Base-by-base conservation (phyloP, 495 filamentous ascomycete species). In the Schizothecium vesticola region DNA sequence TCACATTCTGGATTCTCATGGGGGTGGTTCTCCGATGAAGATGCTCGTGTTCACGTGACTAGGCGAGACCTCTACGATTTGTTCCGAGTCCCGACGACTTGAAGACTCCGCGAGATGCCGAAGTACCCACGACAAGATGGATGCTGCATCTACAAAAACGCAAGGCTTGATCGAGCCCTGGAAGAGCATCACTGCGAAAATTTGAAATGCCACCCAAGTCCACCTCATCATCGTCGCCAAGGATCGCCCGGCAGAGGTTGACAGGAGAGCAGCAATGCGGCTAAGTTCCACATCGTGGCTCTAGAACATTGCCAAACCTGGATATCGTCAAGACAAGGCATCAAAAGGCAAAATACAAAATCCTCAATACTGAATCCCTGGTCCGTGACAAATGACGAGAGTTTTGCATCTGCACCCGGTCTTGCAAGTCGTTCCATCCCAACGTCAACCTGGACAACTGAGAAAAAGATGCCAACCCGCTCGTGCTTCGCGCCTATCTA, bases 301-400 rank as follows among this genome's bases (percentile, higher is more conserved):
- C 63, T 58, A 70, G 64, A 70, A 70, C 12, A 61, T 66, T 66
- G 36, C 63, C 64, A 55, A 59, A 59, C 68, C 68, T 28, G 63
- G 68, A 66, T 9, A 28, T 28, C 16, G 26, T 22, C 19, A 10
- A 57, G 22, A 6, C 10, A 65, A 57, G 11, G n/a, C n/a, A 51
- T 58, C 56, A 13, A 56, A 57, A 26, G 57, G 23, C 51, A 29
- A 33, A 28, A 28, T 64, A 19, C 29, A 8, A 64, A 24, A 64
- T 51, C 36, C 31, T 4, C 60, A 61, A 29, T 51, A 51, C 43
- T 3, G n/a, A 51, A 51, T 51, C 4, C 43, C 43, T 51, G 43
- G 43, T 51, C 43, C 43, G 19, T 51, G 43, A 51, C 43, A 51
- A n/a, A 51, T 51, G 43, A 51, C 19, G 43, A 6, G 43, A 51